Evolutionary conservation across 2,329 filamentous ascomycete genomes (phyloP).

Genomic region (Cladosporium austrohemisphaericum): DNA sequence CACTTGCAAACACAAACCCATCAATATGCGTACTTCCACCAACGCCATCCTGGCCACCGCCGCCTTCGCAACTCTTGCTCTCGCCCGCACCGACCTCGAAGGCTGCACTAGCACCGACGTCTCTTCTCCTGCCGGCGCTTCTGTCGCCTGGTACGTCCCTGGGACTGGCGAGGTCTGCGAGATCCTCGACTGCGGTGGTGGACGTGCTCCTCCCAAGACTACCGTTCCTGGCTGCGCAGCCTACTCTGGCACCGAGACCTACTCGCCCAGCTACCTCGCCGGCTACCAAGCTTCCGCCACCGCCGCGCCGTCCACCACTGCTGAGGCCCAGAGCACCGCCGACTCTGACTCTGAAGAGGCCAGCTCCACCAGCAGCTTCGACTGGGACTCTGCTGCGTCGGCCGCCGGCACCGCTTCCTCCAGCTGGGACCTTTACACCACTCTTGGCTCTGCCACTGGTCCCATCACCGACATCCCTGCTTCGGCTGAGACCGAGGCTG

Average conservation of each 20-base stretch:
- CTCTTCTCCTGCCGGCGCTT: constrained; percentile 40
- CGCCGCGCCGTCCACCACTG: constrained; percentile 14
- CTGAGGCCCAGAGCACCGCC: constrained; percentile 13
- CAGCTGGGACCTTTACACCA: constrained; percentile 20
- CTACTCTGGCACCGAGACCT: constrained; percentile 55
- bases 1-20: not conserved
- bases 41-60: constrained; percentile 26
- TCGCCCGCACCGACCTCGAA: constrained; percentile 37
- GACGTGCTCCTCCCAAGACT: constrained; percentile 59
- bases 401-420: constrained; percentile 13
- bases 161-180: constrained; percentile 62
- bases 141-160: constrained; percentile 58
- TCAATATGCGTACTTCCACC: constrained; percentile 26
- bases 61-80: constrained; percentile 28
- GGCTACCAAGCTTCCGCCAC: constrained; percentile 27
- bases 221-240: constrained; percentile 57
- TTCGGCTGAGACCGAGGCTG: constrained; percentile 2
- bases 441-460: constrained; percentile 1
- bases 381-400: constrained; percentile 17
- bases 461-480: constrained; percentile 1
- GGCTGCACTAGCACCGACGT: constrained; percentile 44
- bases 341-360: not conserved
- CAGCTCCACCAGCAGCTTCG: not conserved
- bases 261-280: constrained; percentile 50
- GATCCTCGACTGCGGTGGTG: constrained; percentile 64